Conservation (phyloP, 805 yeast species). For the Metschnikowia continentalis region DNA sequence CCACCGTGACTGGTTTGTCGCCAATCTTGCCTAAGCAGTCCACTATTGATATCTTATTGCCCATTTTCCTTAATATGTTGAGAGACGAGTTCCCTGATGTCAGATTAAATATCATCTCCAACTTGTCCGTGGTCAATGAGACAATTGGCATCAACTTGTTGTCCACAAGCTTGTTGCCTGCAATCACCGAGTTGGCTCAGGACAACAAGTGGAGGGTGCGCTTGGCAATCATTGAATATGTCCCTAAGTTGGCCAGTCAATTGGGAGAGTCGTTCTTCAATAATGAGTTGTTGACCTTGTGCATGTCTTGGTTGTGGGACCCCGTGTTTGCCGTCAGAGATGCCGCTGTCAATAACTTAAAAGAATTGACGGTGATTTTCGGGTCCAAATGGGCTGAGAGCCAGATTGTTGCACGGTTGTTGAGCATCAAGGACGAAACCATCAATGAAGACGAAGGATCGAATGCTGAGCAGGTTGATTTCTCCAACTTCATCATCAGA, state of each 20-base stretch:
- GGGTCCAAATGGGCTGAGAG: slow-evolving; percentile 91
- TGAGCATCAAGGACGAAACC: slow-evolving; percentile 30
- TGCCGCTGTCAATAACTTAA: slow-evolving; percentile 86
- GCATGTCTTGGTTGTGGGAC: slow-evolving; percentile 99
- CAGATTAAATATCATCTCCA: slow-evolving; percentile 87
- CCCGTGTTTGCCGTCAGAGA: slow-evolving; percentile 93
- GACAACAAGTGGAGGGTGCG: slow-evolving; percentile 98
- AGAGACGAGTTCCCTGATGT: slow-evolving; percentile 98
- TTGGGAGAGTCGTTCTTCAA: slow-evolving; percentile 91
- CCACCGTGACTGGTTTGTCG: slow-evolving; percentile 80
- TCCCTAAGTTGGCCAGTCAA: slow-evolving; percentile 91
- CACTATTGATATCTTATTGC: slow-evolving; percentile 77
- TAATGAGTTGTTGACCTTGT: slow-evolving; percentile 82
- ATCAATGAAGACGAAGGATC: slow-evolving; percentile 21
- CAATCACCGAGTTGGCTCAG: slow-evolving; percentile 91
- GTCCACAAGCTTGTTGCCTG: slow-evolving; percentile 86
- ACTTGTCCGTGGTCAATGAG: slow-evolving; percentile 86
- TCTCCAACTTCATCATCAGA: slow-evolving; percentile 81
- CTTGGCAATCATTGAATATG: slow-evolving; percentile 92
- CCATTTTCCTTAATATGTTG: slow-evolving; percentile 86
- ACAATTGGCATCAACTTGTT: slow-evolving; percentile 88
- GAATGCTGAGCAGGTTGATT: slow-evolving; percentile 38
- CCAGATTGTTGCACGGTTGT: slow-evolving; percentile 74
- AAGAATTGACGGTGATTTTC: slow-evolving; percentile 75
- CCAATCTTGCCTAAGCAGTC: slow-evolving; percentile 80